A percentile compares a stretch with the other conserved stretches of the same genome.
These are phyloP conservation scores for Colletotrichum musae DNA, from an alignment of 2,329 filamentous ascomycete species.

Conservation along the genomic window DNA sequence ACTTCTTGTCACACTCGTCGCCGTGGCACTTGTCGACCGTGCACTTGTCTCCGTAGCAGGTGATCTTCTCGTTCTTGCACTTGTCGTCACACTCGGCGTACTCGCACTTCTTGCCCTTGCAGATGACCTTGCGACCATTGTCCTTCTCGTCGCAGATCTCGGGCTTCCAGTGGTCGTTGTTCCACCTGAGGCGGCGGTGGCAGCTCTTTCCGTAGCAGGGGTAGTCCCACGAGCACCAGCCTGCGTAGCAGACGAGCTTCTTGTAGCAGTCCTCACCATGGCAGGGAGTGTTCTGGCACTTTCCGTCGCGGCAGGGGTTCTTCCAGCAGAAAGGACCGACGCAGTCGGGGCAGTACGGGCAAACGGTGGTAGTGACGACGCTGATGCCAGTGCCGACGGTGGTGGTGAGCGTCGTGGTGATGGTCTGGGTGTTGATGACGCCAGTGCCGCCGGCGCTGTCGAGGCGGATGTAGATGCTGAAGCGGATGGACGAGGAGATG, in stretches of 20 bases:
- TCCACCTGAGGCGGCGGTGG: slow-evolving; percentile 41
- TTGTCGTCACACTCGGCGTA: slow-evolving; percentile 22
- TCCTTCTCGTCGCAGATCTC: slow-evolving; percentile 31
- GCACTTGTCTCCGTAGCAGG: slow-evolving; percentile 43
- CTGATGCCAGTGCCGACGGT: slow-evolving; percentile 2
- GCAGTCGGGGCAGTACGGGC: slow-evolving; percentile 33
- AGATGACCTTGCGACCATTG: slow-evolving; percentile 37
- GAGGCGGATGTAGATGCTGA: slow-evolving; percentile 32
- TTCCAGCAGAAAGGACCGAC: slow-evolving; percentile 29
- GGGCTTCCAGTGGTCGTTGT: slow-evolving; percentile 33
- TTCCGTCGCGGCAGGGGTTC: slow-evolving; percentile 13
- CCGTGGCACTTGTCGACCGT: slow-evolving; percentile 50
- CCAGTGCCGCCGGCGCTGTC: neutral
- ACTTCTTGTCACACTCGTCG: slow-evolving; percentile 47
- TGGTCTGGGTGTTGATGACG: slow-evolving; percentile 14
- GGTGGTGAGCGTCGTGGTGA: slow-evolving; percentile 24
- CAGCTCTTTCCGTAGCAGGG: slow-evolving; percentile 46
- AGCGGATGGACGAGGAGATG: slow-evolving; percentile 23
- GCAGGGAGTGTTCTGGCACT: slow-evolving; percentile 35
- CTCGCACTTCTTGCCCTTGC: slow-evolving; percentile 23
- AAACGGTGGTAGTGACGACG: slow-evolving; percentile 29
- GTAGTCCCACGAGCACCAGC: slow-evolving; percentile 49
- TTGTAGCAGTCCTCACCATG: slow-evolving; percentile 44
- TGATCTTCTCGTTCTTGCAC: slow-evolving; percentile 37
- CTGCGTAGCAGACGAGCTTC: slow-evolving; percentile 53